Percentiles rank a stretch among this genome's conserved stretches.
phyloP scores from a whole-genome alignment of 139 green algal genomes.

The Microglena sp. region DNA sequence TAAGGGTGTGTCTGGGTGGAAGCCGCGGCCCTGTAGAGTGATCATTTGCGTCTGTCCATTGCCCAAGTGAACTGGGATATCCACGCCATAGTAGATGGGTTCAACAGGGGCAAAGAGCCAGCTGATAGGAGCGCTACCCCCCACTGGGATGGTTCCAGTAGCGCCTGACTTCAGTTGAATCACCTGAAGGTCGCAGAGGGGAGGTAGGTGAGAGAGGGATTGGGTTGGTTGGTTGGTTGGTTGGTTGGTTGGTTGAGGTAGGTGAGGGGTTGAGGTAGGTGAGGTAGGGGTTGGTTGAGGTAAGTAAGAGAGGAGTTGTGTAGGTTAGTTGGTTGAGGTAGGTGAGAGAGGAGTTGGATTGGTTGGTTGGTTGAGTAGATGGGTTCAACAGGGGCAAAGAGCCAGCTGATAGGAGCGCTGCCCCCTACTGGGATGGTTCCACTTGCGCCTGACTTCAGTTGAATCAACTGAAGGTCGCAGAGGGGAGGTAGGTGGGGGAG shows the following conservation, averaged over 20 bases:
- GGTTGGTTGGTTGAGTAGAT: too few species aligned
- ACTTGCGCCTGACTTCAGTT: neutral
- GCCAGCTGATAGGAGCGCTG: constrained; percentile 13
- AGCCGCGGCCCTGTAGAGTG: constrained; percentile 11
- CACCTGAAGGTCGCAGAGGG: neutral
- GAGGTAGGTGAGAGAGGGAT: too few species aligned
- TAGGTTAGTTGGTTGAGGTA: too few species aligned
- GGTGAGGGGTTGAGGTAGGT: too few species aligned
- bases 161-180: constrained; percentile 2
- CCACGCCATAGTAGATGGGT: constrained; percentile 22
- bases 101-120: constrained; percentile 38
- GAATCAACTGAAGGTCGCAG: neutral
- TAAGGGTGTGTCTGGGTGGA: neutral
- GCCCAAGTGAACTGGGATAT: constrained; percentile 20
- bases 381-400: constrained; percentile 38
- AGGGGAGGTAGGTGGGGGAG: too few species aligned
- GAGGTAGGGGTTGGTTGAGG: too few species aligned
- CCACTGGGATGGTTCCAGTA: constrained; percentile 18
- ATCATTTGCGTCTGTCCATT: constrained; percentile 12
- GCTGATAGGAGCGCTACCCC: constrained; percentile 10
- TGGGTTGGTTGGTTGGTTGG: too few species aligned
- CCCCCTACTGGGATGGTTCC: constrained; percentile 21
- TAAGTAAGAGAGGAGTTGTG: too few species aligned
- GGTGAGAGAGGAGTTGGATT: too few species aligned
- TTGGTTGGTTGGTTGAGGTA: too few species aligned